Base-by-base conservation (phyloP, 176 grass and related monocot species). In the Pontederia crassipes region DNA sequence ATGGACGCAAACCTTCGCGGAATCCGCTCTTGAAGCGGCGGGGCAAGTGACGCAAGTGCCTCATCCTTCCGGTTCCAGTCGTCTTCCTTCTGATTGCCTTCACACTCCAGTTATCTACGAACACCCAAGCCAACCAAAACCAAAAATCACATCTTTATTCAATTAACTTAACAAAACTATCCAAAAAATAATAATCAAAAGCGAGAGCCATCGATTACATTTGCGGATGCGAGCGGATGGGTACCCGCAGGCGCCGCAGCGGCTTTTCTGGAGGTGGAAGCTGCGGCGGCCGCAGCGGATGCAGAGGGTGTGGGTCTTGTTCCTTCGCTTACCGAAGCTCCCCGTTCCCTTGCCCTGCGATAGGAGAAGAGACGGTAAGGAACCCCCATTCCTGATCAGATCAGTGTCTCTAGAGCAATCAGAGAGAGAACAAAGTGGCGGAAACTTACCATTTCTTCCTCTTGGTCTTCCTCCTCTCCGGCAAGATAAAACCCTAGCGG, bases 241-340 rank as follows among this genome's bases (percentile, higher is more conserved):
- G 48, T 79, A 79, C 2, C 76, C 76, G 51, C 68, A 66, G 4
- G 74, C 69, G 8, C 65, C 74, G 48, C 74, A 77, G 11, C 74
- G 74, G 74, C 74, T 77, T 69, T 79, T 79, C 69, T 79, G 68
- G 10, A 79, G 76, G 52, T 79, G 76, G 57, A 79, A 79, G 68
- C 76, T 79, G 5, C 68, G 47, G 57, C 76, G 50, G 0, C 76
- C 76, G 4, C 76, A 79, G 17, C 76, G 52, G 60, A 79, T 67
- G 45, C 76, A 79, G 14, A 79, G 61, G 13, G 59, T 72, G 68
- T 79, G 76, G 60, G 68, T 79, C 76, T 79, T 79, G 76, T 79
- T 79, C 68, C 76, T 63, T 51, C 76, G 62, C 76, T 79, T 79
- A 35, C 76, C 68, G 56, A 79, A 79, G 60, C 76, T 79, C 40